Evolutionary conservation across 2,329 filamentous ascomycete species (phyloP).

Genomic region (Colletotrichum tropicicola): DNA sequence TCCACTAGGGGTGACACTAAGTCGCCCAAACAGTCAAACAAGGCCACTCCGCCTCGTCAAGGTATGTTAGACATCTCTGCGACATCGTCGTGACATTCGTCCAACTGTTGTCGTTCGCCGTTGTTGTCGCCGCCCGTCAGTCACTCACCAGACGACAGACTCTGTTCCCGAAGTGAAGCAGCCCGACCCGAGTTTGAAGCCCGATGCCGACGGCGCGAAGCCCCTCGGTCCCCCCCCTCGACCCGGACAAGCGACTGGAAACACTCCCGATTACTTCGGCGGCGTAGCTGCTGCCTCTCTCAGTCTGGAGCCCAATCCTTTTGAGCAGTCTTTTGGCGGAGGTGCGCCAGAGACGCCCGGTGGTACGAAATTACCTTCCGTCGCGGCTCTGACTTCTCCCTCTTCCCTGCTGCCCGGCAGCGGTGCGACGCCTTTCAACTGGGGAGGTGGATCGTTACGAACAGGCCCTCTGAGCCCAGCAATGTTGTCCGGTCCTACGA

Average conservation of each 20-base stretch:
- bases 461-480: conserved; percentile 95
- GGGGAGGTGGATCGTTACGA: conserved; percentile 84
- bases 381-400: conserved; percentile 90
- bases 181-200: conserved; percentile 58
- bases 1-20: conserved; percentile 53
- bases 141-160: conserved; percentile 44
- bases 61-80: conserved; percentile 45
- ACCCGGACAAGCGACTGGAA: conserved; percentile 60
- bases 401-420: conserved; percentile 80
- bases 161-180: conserved; percentile 57
- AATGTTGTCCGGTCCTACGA: conserved; percentile 89
- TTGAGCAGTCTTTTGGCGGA: conserved; percentile 89
- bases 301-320: conserved; percentile 91
- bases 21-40: conserved; percentile 57
- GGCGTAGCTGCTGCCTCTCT: conserved; percentile 63
- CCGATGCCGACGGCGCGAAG: conserved; percentile 68
- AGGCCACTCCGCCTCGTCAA: conserved; percentile 48
- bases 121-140: conserved; percentile 21
- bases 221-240: conserved; percentile 77
- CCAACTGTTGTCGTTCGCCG: conserved; percentile 30
- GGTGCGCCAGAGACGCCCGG: conserved; percentile 81
- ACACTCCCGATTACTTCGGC: conserved; percentile 76
- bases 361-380: conserved; percentile 83
- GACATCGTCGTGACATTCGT: conserved; percentile 18
- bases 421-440: conserved; percentile 79